Base-by-base conservation (phyloP, 441 rosid species). In the Theobroma grandiflorum region DNA sequence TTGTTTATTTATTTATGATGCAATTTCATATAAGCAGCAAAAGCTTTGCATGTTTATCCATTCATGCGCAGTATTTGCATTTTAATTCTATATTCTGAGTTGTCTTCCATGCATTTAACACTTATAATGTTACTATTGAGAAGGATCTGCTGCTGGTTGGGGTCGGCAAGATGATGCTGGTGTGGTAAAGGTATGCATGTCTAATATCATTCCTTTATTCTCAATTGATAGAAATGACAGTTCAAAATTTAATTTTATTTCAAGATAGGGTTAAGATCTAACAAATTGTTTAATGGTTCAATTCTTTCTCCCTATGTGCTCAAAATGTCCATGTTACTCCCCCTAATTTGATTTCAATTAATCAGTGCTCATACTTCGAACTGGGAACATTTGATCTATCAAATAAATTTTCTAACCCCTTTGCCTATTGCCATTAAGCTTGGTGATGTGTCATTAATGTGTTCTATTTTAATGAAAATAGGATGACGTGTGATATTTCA, bases 101-200 rank as follows among this genome's bases (percentile, higher is more conserved):
- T 66, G 40, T 55, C 53, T 62, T 65, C 11, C 81, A 4, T 77
- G 38, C 11, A n/a, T 1, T 43, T 69, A 59, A 70, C 76, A 47
- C 59, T 84, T 42, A 15, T 53, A 20, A 37, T 63, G 79, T 79
- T 69, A 76, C 76, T 75, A 16, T 81, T 49, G 79, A 76, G 64
- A 91, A 96, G 98, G 98, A 76, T 96, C 98, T 22, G 97, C 99
- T 85, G 97, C 98, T 72, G 98, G 99, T 49, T 96, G 98, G 98
- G 98, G 99, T 80, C 88, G 94, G 80, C 95, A 85, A 84, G 98
- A 95, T 83, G 98, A 94, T 84, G 93, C 98, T 81, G 98, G 95
- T 77, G 98, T 96, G 38, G 98, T 96, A 65, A 95, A 95, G 98
- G 99, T 94, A 88, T 72, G 79, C n/a, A 47, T 11, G 40, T 26